Evolutionary conservation across 2,329 filamentous ascomycete species (phyloP), one percentile per base, ranked within the genome.

Genomic region (Diatrype stigma): DNA sequence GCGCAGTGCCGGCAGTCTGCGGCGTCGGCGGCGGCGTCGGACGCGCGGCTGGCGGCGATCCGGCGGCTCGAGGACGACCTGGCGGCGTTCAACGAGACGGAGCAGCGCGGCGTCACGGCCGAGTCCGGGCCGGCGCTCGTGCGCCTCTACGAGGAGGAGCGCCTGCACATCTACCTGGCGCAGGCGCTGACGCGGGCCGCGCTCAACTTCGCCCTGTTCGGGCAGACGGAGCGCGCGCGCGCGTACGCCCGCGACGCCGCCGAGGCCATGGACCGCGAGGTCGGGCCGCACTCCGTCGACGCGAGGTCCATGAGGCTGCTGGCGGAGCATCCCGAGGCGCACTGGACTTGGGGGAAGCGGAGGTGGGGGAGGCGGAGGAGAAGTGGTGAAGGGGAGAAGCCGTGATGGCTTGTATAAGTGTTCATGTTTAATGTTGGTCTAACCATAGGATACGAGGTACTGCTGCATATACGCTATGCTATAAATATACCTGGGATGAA

Each of bases 171-270:
- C 12, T 66, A 69, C 32, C 52, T 72, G 6, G 67, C 63, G 2
- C 61, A 60, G n/a, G 67, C 65, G 3, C 68, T 69, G 49, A 69
- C 67, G 2, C 59, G 66, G 1, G 70, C 70, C 1, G 71, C 71
- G 17, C 59, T 73, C n/a, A 69, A 72, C 42, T 69, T 61, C 35
- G 65, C 67, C 11, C 61, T 71, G 47, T 68, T 71, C 51, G 69
- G 65, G 12, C 60, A 66, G 28, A 65, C 66, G 51, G 60, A 59
- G 32, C 59, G 60, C 50, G 64, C 69, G 1, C 56, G 48, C 2
- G 56, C 59, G 48, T 70, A 67, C 51, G 71, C 70, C 2, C 21
- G n/a, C 1, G 46, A 56, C 35, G 71, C 70, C 2, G 62, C 57
- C 2, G 65, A 58, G 6, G 68, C 67, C 10, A 30, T 70, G 28